phyloP scores from a whole-genome alignment of 768 basidiomycete genomes.

The Cystofilobasidium macerans region DNA sequence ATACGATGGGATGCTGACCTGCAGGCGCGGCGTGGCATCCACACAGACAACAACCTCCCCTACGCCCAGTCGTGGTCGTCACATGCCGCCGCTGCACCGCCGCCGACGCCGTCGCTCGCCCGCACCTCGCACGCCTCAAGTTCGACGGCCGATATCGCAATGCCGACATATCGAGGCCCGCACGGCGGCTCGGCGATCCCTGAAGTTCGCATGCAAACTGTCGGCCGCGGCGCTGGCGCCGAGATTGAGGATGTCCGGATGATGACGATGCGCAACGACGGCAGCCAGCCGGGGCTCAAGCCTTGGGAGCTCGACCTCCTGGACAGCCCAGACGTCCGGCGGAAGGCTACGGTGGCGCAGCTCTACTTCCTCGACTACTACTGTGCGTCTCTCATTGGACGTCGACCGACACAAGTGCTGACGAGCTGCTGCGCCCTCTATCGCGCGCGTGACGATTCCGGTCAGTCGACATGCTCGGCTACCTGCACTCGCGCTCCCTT shows the following conservation, averaged over 20 bases:
- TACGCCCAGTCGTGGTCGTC: neutral
- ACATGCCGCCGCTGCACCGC: conserved; percentile 13
- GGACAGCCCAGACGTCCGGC: conserved; percentile 73
- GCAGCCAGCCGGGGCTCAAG: conserved; percentile 37
- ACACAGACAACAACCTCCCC: neutral
- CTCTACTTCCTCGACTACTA: conserved; percentile 98
- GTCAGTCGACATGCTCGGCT: conserved; percentile 68
- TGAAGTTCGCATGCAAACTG: conserved; percentile 56
- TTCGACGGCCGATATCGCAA: conserved; percentile 50
- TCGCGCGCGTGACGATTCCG: neutral
- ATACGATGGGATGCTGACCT: no score
- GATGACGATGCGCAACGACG: conserved; percentile 35
- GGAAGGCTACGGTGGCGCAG: conserved; percentile 94
- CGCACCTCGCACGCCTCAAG: conserved; percentile 9
- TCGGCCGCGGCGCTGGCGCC: conserved; percentile 35
- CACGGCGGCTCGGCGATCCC: conserved; percentile 40
- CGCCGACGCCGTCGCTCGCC: neutral
- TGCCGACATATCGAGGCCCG: conserved; percentile 62
- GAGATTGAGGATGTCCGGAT: conserved; percentile 30
- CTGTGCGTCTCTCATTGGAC: conserved; percentile 40
- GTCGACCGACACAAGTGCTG: no score
- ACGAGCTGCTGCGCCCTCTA: neutral
- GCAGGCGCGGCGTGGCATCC: no score
- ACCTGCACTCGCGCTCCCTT: conserved; percentile 73
- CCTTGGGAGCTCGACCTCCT: conserved; percentile 78